Evolutionary conservation across 257 asterid genomes (phyloP).

Genomic region (Ligustrum vulgare): DNA sequence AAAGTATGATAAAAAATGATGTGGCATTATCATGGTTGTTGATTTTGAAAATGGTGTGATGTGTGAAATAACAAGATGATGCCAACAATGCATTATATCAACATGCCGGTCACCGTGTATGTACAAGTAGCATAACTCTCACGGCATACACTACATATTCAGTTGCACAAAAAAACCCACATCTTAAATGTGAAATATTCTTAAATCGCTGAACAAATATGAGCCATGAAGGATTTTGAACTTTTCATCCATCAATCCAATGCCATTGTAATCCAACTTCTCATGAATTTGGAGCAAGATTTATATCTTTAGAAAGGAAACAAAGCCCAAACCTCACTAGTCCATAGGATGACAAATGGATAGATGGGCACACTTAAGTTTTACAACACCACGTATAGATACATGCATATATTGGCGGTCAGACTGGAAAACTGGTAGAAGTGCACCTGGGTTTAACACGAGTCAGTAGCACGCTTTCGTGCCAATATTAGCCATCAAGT

Average conservation of each 20-base stretch:
- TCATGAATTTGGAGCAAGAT: too few relatives aligned
- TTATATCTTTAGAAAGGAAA: too few relatives aligned
- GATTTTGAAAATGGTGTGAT: too few relatives aligned
- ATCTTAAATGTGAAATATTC: not conserved
- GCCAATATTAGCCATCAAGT: not conserved
- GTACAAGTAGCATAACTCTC: too few relatives aligned
- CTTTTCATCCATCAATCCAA: slow-evolving; percentile 28
- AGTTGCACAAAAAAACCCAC: not conserved
- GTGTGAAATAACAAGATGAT: too few relatives aligned
- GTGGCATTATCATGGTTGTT: too few relatives aligned
- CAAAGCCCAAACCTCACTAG: slow-evolving; percentile 10
- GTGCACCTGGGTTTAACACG: not conserved
- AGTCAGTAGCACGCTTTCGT: not conserved
- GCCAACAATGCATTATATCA: too few relatives aligned
- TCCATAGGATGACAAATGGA: slow-evolving; percentile 7
- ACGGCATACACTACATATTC: not conserved
- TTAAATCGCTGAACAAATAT: slow-evolving; percentile 12
- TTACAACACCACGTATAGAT: not conserved
- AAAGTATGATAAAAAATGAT: too few relatives aligned
- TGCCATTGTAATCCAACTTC: slow-evolving; percentile 33
- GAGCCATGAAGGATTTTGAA: slow-evolving; percentile 24
- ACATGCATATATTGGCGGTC: not conserved
- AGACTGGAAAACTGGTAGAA: not conserved
- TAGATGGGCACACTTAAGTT: slow-evolving; percentile 20
- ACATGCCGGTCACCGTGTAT: too few relatives aligned